phyloP scores from a whole-genome alignment of 2,329 filamentous ascomycete species.

The Fusarium sp. region DNA sequence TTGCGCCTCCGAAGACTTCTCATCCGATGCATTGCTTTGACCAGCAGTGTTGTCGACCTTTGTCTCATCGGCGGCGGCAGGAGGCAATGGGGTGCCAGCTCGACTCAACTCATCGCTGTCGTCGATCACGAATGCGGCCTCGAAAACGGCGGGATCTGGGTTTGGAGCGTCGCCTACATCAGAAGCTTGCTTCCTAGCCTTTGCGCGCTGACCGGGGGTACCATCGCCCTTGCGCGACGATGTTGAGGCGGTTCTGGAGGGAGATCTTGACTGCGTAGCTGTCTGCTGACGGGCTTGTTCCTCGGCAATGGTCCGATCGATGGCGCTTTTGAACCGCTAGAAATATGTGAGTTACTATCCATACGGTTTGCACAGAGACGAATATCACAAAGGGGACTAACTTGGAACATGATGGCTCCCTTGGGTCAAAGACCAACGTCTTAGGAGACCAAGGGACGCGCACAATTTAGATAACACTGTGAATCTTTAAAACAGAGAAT shows the following conservation, averaged over 20 bases:
- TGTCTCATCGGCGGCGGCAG: slow-evolving; percentile 56
- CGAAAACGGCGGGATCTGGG: slow-evolving; percentile 90
- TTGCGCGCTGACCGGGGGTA: slow-evolving; percentile 49
- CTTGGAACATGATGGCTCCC: slow-evolving; percentile 53
- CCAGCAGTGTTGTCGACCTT: slow-evolving; percentile 34
- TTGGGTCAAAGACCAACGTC: slow-evolving; percentile 40
- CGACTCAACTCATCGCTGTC: slow-evolving; percentile 81
- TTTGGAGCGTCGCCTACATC: slow-evolving; percentile 62
- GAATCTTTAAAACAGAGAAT: slow-evolving; percentile 3
- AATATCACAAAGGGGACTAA: slow-evolving; percentile 36
- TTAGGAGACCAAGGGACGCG: slow-evolving; percentile 40
- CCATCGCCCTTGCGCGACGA: slow-evolving; percentile 60
- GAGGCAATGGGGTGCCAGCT: slow-evolving; percentile 69
- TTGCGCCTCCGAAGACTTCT: slow-evolving; percentile 28
- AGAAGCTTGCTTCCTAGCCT: slow-evolving; percentile 58
- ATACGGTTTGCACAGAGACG: not conserved
- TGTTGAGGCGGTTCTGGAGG: slow-evolving; percentile 57
- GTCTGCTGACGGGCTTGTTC: slow-evolving; percentile 86
- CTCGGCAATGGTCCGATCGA: slow-evolving; percentile 90
- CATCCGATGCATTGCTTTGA: slow-evolving; percentile 38
- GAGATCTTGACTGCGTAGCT: slow-evolving; percentile 61
- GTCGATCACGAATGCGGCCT: slow-evolving; percentile 87
- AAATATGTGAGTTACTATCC: slow-evolving; percentile 8
- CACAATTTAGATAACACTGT: slow-evolving; percentile 12
- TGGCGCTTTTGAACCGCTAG: slow-evolving; percentile 85